Percentiles rank a stretch among this genome's conserved stretches.
phyloP scores from a whole-genome alignment of 192 early-diverging fungal species.

The Entomortierella beljakovae region DNA sequence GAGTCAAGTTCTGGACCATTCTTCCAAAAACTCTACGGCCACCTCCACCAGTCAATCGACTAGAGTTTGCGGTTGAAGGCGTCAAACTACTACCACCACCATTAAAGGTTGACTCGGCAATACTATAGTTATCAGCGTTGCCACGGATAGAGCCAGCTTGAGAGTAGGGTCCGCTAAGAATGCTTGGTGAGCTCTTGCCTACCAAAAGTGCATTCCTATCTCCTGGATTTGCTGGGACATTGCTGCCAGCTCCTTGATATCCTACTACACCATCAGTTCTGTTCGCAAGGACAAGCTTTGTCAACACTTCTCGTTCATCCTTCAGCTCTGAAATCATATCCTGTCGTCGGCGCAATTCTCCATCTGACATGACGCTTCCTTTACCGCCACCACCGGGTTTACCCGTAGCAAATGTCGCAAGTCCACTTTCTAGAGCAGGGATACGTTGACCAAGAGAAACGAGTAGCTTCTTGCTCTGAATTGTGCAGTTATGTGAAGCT shows the following conservation, averaged over 20 bases:
- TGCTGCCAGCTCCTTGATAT: conserved; percentile 39
- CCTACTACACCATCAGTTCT: conserved; percentile 58
- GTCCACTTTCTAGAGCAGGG: conserved; percentile 63
- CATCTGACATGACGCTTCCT: conserved; percentile 70
- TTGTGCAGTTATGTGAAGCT: conserved; percentile 80
- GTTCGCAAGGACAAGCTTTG: conserved; percentile 65
- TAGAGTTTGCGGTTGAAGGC: neutral
- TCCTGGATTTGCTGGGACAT: conserved; percentile 52
- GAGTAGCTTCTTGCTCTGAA: conserved; percentile 81
- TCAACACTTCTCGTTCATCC: conserved; percentile 76
- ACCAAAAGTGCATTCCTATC: conserved; percentile 60
- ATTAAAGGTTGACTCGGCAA: conserved; percentile 20
- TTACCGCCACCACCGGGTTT: conserved; percentile 37
- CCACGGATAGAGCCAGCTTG: conserved; percentile 22
- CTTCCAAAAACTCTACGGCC: conserved; percentile 80
- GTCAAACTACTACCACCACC: conserved; percentile 15
- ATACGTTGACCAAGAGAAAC: conserved; percentile 59
- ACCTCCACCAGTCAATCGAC: conserved; percentile 17
- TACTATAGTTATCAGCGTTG: conserved; percentile 13
- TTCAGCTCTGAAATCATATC: conserved; percentile 80
- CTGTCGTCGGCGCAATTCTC: conserved; percentile 80
- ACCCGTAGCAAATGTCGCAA: conserved; percentile 63
- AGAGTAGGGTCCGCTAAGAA: conserved; percentile 10
- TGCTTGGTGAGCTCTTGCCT: conserved; percentile 9
- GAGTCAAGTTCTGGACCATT: conserved; percentile 56